Evolutionary conservation across 169 alveolate species (phyloP), one percentile per base, ranked within the genome.

Genomic region (Hepatocystis sp.): DNA sequence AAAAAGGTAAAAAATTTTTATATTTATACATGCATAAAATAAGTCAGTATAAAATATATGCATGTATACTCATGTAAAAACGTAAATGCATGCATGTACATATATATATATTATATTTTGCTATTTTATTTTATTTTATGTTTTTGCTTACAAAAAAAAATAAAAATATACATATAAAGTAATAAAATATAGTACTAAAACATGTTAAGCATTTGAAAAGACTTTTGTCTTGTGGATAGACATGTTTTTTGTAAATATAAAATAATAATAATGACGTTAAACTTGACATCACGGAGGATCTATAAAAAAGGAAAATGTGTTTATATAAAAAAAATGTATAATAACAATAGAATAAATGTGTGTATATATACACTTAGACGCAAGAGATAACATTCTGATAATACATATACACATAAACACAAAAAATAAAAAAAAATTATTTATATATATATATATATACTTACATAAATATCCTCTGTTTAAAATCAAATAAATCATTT

Each of bases 381-480:
- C 2, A 13, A 3, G 19, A 11, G 10, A 21, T 19, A 28, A 36
- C 13, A 25, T 4, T 40, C 13, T 15, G 21, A 8, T 15, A 19
- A 61, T 13, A 19, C 13, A 61, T 11, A 61, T 2, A 36, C 2
- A 49, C 2, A 47, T 15, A 32, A 23, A 51, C 25, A 21, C 3
- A 67, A 17, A 15, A 47, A 19, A 47, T 15, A 23, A 15, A n/a
- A 19, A 25, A 21, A 7, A 21, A 8, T 1, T 53, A 5, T 1
- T 19, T 53, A 7, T 21, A 53, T 19, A 51, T n/a, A n/a, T n/a
- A n/a, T n/a, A n/a, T n/a, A n/a, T 51, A 11, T 15, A 11, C 46
- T 67, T 40, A 67, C 85, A 67, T 67, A 42, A 19, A 51, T 19
- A 67, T 32, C 63, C 42, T 39, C 44, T 49, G 25, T 25, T 40